These are phyloP conservation scores for Cucumis hystrix DNA, from an alignment of 306 rosid genomes.

Conservation along the genomic window DNA sequence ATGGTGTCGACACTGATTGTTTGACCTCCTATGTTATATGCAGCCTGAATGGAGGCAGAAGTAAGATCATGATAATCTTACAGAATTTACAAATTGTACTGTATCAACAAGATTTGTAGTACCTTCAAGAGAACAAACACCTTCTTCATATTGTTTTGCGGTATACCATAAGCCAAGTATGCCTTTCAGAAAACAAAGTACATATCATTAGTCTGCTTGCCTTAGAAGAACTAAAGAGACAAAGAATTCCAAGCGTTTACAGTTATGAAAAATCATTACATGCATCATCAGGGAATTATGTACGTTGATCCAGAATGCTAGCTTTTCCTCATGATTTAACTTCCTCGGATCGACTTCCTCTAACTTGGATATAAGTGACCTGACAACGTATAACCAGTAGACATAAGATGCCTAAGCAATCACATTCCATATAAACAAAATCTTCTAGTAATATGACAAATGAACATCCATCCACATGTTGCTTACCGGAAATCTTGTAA, in stretches of 20 bases:
- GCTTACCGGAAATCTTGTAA: constrained; percentile 82
- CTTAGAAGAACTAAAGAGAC: not conserved
- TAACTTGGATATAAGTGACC: constrained; percentile 58
- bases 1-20: constrained; percentile 79
- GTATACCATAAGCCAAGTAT: constrained; percentile 92
- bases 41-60: constrained; percentile 54
- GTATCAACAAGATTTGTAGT: not conserved
- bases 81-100: not conserved
- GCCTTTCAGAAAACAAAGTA: constrained; percentile 43
- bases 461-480: not conserved
- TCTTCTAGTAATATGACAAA: not conserved
- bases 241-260: not conserved
- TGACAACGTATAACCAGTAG: constrained; percentile 18
- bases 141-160: constrained; percentile 76
- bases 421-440: not conserved
- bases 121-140: constrained; percentile 79
- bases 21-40: constrained; percentile 86
- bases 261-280: constrained; percentile 31
- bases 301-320: constrained; percentile 93
- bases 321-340: constrained; percentile 76
- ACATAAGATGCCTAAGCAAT: constrained; percentile 4
- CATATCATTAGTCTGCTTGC: not conserved
- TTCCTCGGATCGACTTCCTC: constrained; percentile 71
- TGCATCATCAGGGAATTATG: constrained; percentile 98
- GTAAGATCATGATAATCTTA: not conserved